A percentile compares a stretch with the other conserved stretches of the same genome.
Evolutionary conservation across 305 asterid genomes (phyloP).

Genomic region (Lippia alba): DNA sequence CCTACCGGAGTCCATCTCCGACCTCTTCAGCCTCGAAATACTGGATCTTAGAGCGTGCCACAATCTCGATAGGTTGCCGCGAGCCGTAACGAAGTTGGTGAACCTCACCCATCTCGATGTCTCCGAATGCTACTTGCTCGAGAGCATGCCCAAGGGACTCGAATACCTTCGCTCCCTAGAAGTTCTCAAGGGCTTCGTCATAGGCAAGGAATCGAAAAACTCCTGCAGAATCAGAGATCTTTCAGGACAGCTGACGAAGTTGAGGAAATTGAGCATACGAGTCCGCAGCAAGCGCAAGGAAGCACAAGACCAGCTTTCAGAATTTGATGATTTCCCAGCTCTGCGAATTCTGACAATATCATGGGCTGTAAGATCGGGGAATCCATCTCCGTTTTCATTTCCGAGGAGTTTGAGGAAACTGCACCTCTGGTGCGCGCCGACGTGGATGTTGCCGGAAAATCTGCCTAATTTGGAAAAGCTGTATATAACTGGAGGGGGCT

Average conservation of each 20-base stretch:
- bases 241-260: neutral
- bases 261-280: slow-evolving; percentile 24
- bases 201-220: neutral
- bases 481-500: neutral
- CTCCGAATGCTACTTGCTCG: slow-evolving; percentile 26
- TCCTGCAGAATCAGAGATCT: slow-evolving; percentile 26
- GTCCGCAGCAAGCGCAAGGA: neutral
- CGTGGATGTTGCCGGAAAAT: neutral
- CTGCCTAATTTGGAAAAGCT: neutral
- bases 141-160: slow-evolving; percentile 29
- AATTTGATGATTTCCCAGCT: neutral
- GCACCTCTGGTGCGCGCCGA: slow-evolving; percentile 25
- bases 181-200: slow-evolving; percentile 24
- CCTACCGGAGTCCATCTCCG: slow-evolving; percentile 3
- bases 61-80: slow-evolving; percentile 20
- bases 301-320: neutral
- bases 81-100: neutral
- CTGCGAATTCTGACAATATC: slow-evolving; percentile 16
- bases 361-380: neutral
- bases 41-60: slow-evolving; percentile 30
- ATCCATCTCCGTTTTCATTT: neutral
- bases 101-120: slow-evolving; percentile 29
- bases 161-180: neutral
- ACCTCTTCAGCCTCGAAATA: slow-evolving; percentile 22
- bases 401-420: neutral